These are phyloP conservation scores for Stagonosporopsis tanaceti DNA, from an alignment of 2,329 filamentous ascomycete genomes.

Conservation along the genomic window DNA sequence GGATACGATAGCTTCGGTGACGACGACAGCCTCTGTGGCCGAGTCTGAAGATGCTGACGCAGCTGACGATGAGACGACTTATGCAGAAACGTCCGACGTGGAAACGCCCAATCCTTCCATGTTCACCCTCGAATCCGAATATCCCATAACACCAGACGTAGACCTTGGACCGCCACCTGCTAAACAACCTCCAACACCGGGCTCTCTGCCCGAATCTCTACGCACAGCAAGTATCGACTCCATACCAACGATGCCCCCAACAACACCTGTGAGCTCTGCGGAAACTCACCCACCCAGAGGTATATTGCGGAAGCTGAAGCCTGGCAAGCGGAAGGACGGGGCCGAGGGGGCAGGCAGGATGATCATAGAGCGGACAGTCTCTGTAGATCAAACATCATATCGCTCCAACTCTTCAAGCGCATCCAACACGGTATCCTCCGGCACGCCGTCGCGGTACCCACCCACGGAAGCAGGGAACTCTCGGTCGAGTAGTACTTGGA, in stretches of 20 bases:
- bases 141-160: conserved; percentile 12
- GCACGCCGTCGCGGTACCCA: conserved; percentile 24
- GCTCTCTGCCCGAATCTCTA: conserved; percentile 12
- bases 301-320: conserved; percentile 32
- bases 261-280: conserved; percentile 21
- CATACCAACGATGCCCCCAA: conserved; percentile 18
- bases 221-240: conserved; percentile 24
- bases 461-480: conserved; percentile 24
- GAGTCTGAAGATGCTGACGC: conserved; percentile 18
- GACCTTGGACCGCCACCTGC: conserved; percentile 5
- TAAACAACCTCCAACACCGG: conserved; percentile 3
- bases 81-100: conserved; percentile 22
- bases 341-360: conserved; percentile 27
- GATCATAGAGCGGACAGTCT: conserved; percentile 44
- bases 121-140: conserved; percentile 21
- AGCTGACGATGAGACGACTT: not conserved
- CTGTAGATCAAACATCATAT: conserved; percentile 45
- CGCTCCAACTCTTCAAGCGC: conserved; percentile 37
- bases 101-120: conserved; percentile 22
- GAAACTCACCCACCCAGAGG: conserved; percentile 30
- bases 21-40: conserved; percentile 27
- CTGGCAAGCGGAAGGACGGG: conserved; percentile 16
- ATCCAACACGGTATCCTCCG: conserved; percentile 31
- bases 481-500: conserved; percentile 47
- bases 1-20: conserved; percentile 45